Evolutionary conservation across 805 yeast species (phyloP).

Genomic region (Candida ovalis): DNA sequence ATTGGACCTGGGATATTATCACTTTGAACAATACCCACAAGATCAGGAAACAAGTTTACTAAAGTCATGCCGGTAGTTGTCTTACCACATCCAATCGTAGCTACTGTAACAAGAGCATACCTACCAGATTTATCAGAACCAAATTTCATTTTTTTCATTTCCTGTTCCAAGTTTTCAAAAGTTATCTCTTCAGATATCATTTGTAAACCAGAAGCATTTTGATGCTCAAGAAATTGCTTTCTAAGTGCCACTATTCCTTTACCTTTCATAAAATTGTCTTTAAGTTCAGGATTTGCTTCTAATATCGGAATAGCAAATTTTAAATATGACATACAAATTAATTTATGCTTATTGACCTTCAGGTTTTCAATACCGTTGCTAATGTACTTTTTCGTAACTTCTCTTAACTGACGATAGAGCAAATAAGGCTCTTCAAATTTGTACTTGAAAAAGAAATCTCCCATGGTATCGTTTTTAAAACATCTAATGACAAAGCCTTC

Average conservation of each 20-base stretch:
- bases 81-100: conserved; percentile 94
- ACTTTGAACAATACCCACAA: conserved; percentile 77
- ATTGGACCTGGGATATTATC: conserved; percentile 59
- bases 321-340: conserved; percentile 63
- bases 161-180: conserved; percentile 29
- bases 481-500: conserved; percentile 95
- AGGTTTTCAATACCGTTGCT: conserved; percentile 35
- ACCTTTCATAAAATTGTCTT: conserved; percentile 46
- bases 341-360: conserved; percentile 44
- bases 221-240: conserved; percentile 52
- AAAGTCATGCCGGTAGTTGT: conserved; percentile 75
- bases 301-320: conserved; percentile 61
- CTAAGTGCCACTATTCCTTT: conserved; percentile 76
- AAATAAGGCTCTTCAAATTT: conserved; percentile 95
- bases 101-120: conserved; percentile 73
- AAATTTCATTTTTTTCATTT: conserved; percentile 18
- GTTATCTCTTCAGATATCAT: conserved; percentile 42
- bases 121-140: conserved; percentile 40
- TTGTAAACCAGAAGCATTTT: conserved; percentile 57
- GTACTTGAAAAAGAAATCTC: conserved; percentile 80
- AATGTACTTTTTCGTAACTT: conserved; percentile 65
- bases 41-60: conserved; percentile 43
- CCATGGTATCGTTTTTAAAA: conserved; percentile 22
- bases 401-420: conserved; percentile 87
- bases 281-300: conserved; percentile 41